Conservation (phyloP, 2,329 filamentous ascomycete species). For the Fonsecaea nubica region DNA sequence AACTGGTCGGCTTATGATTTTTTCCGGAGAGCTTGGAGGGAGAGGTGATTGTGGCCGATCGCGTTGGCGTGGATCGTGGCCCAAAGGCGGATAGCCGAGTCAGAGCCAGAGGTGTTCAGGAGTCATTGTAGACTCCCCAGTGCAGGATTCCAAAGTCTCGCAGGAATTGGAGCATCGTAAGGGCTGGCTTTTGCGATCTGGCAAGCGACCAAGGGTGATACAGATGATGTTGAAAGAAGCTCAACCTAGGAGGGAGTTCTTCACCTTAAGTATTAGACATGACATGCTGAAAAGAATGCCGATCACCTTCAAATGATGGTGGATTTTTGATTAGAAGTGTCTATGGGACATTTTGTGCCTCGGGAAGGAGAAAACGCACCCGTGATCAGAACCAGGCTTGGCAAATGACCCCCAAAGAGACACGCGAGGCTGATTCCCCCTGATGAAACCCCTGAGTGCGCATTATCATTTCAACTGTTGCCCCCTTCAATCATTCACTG, state of each 20-base stretch:
- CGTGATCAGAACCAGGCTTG: neutral
- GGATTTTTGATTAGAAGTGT: slow-evolving; percentile 3
- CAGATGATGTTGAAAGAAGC: neutral
- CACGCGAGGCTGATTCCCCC: neutral
- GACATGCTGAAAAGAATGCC: neutral
- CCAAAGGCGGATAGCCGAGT: neutral
- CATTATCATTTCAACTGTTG: neutral
- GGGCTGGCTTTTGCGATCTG: neutral
- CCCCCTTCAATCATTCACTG: neutral
- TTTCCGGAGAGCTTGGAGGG: neutral
- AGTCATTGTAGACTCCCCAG: neutral
- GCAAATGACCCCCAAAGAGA: neutral
- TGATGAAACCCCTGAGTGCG: neutral
- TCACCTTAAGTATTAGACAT: neutral
- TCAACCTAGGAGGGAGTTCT: neutral
- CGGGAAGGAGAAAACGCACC: neutral
- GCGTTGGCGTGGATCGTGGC: neutral
- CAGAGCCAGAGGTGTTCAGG: neutral
- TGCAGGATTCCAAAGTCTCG: neutral
- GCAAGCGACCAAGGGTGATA: neutral
- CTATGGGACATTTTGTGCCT: neutral
- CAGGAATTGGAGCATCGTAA: neutral
- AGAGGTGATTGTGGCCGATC: neutral
- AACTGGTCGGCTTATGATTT: neutral
- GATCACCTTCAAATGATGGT: neutral